Conservation (phyloP, 495 filamentous ascomycete species). For the Emericellopsis terricola region DNA sequence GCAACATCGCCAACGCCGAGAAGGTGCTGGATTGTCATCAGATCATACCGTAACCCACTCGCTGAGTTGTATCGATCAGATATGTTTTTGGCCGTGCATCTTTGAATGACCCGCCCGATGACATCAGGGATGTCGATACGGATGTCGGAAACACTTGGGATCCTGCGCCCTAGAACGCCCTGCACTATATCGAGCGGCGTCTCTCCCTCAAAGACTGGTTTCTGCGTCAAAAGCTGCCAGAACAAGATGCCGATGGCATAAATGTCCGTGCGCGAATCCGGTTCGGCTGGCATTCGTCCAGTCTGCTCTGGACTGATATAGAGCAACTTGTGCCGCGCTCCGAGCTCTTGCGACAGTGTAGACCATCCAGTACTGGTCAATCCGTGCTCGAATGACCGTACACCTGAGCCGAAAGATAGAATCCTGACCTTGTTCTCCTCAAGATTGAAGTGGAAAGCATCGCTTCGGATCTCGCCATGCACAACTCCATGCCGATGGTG, state of each 20-base stretch:
- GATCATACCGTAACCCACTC: conserved; percentile 61
- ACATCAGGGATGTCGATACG: conserved; percentile 67
- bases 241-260: conserved; percentile 77
- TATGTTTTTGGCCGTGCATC: conserved; percentile 75
- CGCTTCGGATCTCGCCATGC: conserved; percentile 72
- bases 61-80: conserved; percentile 73
- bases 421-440: conserved; percentile 55
- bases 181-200: conserved; percentile 78
- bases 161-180: conserved; percentile 57
- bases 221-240: conserved; percentile 67
- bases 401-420: conserved; percentile 66
- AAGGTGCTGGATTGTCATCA: conserved; percentile 47
- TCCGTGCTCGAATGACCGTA: conserved; percentile 73
- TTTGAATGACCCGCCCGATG: conserved; percentile 63
- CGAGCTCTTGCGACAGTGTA: conserved; percentile 55
- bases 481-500: conserved; percentile 70
- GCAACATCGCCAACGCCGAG: conserved; percentile 57
- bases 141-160: conserved; percentile 54
- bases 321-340: conserved; percentile 67
- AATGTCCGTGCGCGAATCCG: conserved; percentile 77
- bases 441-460: conserved; percentile 69
- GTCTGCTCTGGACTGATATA: conserved; percentile 88
- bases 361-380: conserved; percentile 74
- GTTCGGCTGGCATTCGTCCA: conserved; percentile 73
- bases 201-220: conserved; percentile 56